A percentile compares a stretch with the other conserved stretches of the same genome.
phyloP scores from a whole-genome alignment of 2,329 filamentous ascomycete species.

The Diaporthe sp. region DNA sequence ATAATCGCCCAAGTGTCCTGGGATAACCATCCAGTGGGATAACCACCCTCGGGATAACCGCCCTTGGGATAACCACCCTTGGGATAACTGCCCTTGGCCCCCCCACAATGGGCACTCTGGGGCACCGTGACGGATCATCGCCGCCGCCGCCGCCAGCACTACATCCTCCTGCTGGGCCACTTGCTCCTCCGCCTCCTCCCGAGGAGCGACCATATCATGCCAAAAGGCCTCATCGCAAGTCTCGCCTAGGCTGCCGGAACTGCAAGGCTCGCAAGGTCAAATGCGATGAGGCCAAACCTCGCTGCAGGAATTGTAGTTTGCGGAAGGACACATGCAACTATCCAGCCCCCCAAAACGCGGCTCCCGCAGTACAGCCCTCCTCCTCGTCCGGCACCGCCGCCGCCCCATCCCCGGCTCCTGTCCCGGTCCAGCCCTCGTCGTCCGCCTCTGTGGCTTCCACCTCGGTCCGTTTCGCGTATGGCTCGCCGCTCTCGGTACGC shows the following conservation, averaged over 20 bases:
- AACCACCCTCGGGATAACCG: neutral
- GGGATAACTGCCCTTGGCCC: neutral
- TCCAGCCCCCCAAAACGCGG: conserved; percentile 42
- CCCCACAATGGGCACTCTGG: conserved; percentile 33
- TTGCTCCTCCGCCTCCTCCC: conserved; percentile 10
- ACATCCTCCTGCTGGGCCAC: conserved; percentile 17
- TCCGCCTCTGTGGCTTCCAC: conserved; percentile 9
- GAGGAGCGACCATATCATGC: conserved; percentile 54
- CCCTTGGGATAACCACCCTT: neutral
- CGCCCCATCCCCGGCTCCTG: neutral
- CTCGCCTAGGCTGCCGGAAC: conserved; percentile 65
- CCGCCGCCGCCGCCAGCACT: conserved; percentile 8
- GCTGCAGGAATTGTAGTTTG: conserved; percentile 63
- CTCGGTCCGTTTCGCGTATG: conserved; percentile 25
- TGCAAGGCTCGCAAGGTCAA: conserved; percentile 71
- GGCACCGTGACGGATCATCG: conserved; percentile 10
- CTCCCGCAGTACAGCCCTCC: conserved; percentile 37
- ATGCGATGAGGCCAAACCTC: conserved; percentile 66
- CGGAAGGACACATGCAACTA: conserved; percentile 65
- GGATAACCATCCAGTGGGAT: neutral
- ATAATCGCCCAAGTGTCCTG: neutral
- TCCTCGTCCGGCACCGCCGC: conserved; percentile 36
- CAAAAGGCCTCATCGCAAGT: conserved; percentile 70
- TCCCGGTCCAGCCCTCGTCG: neutral
- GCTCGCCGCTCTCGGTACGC: conserved; percentile 38